These are phyloP conservation scores for Fusarium devonianum DNA, from an alignment of 2,329 filamentous ascomycete species.

Conservation along the genomic window DNA sequence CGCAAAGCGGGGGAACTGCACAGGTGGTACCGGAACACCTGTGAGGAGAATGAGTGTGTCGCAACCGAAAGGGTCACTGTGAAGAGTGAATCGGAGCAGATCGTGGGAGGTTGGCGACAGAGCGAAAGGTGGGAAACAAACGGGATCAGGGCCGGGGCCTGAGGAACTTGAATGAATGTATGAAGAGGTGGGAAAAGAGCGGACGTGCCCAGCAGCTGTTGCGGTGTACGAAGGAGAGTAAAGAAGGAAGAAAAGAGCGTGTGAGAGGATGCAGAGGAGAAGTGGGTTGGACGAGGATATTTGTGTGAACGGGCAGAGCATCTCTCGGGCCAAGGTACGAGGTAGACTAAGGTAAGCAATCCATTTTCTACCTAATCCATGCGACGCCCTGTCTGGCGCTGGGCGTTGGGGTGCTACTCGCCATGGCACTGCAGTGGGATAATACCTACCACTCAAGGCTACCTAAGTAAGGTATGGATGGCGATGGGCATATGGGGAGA, in stretches of 20 bases:
- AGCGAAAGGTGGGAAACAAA: constrained; percentile 43
- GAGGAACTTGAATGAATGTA: constrained; percentile 29
- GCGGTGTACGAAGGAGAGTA: constrained; percentile 24
- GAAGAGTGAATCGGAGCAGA: constrained; percentile 32
- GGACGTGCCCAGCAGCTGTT: constrained; percentile 48
- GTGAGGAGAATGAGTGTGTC: constrained; percentile 40
- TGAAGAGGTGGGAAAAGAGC: constrained; percentile 40
- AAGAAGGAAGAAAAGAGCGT: constrained; percentile 25
- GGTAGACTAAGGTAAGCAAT: constrained; percentile 5
- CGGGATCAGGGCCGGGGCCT: constrained; percentile 35
- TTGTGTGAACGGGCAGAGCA: constrained; percentile 31
- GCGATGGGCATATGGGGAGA: constrained; percentile 17
- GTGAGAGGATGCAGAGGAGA: constrained; percentile 35
- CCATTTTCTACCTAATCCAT: not conserved
- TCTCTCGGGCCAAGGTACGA: constrained; percentile 14
- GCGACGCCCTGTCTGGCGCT: not conserved
- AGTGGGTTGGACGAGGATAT: constrained; percentile 31
- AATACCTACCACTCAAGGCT: too few relatives aligned
- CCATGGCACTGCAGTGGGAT: not conserved
- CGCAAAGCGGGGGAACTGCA: constrained; percentile 16
- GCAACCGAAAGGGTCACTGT: constrained; percentile 29
- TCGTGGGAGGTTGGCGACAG: constrained; percentile 35
- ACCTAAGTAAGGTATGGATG: constrained; percentile 2
- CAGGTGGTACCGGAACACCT: constrained; percentile 49
- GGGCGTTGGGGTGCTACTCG: constrained; percentile 3